Conservation (phyloP, 257 asterid genomes). For the Eustoma russellianum region DNA sequence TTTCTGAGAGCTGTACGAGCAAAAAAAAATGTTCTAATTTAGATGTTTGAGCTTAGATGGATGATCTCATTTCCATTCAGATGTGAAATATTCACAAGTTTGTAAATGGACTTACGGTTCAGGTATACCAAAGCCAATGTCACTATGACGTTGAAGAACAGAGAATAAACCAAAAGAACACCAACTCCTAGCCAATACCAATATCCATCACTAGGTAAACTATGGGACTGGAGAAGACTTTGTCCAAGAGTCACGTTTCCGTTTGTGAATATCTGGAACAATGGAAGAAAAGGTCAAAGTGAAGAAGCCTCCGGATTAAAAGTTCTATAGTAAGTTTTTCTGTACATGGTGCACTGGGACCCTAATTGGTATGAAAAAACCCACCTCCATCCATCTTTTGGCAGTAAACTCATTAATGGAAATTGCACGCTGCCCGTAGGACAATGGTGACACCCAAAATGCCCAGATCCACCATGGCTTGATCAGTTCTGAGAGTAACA, state of each 20-base stretch:
- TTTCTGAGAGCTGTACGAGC: constrained; percentile 49
- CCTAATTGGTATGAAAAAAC: constrained; percentile 9
- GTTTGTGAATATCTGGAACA: constrained; percentile 31
- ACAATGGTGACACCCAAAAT: constrained; percentile 78
- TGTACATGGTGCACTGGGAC: background rate
- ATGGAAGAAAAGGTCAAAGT: constrained; percentile 8
- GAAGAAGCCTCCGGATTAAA: background rate
- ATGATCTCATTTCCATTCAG: background rate
- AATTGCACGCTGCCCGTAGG: constrained; percentile 74
- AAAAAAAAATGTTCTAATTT: constrained; percentile 8
- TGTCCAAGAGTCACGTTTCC: constrained; percentile 50
- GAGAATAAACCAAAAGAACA: constrained; percentile 45
- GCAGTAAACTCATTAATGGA: constrained; percentile 79
- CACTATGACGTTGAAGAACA: constrained; percentile 58
- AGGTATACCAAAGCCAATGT: constrained; percentile 61
- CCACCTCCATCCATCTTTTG: constrained; percentile 72
- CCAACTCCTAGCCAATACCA: constrained; percentile 92
- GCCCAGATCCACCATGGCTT: constrained; percentile 95
- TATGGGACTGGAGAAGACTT: constrained; percentile 41
- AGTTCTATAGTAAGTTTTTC: background rate
- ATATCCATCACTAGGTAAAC: constrained; percentile 40
- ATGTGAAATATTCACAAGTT: background rate
- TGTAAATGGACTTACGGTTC: constrained; percentile 41
- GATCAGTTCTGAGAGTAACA: constrained; percentile 50
- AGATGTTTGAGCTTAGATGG: background rate